phyloP scores from a whole-genome alignment of 2,329 filamentous ascomycete genomes.

The Fusarium irregulare region DNA sequence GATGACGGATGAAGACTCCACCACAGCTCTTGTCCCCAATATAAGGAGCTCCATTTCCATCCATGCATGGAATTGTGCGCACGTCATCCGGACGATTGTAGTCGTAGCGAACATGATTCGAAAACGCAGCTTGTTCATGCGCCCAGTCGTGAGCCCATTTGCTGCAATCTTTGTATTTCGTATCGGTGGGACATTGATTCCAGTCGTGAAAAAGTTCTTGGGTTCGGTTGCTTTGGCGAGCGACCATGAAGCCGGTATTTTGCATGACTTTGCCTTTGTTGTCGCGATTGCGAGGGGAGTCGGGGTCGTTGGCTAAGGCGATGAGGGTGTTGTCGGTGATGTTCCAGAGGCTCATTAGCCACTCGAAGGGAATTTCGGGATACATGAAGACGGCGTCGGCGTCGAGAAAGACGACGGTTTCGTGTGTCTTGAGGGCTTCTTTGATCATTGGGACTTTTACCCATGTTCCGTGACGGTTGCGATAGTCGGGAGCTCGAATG shows the following conservation, averaged over 20 bases:
- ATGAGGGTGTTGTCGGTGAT: slow-evolving; percentile 54
- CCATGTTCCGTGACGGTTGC: slow-evolving; percentile 58
- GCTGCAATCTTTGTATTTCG: slow-evolving; percentile 22
- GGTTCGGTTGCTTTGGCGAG: slow-evolving; percentile 38
- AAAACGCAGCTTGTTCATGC: slow-evolving; percentile 47
- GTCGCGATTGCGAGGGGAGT: slow-evolving; percentile 52
- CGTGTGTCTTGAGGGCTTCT: slow-evolving; percentile 53
- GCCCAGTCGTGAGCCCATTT: slow-evolving; percentile 44
- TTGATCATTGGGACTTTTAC: slow-evolving; percentile 55
- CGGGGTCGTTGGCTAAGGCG: slow-evolving; percentile 59
- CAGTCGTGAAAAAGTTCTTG: slow-evolving; percentile 33
- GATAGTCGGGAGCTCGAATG: slow-evolving; percentile 55
- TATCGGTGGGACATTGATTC: slow-evolving; percentile 11
- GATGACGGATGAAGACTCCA: slow-evolving; percentile 44
- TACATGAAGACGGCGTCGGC: slow-evolving; percentile 57
- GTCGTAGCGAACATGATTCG: slow-evolving; percentile 43
- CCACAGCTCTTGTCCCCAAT: slow-evolving; percentile 39
- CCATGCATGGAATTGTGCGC: slow-evolving; percentile 38
- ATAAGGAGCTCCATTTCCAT: slow-evolving; percentile 43
- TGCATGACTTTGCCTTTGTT: slow-evolving; percentile 36
- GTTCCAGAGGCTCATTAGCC: slow-evolving; percentile 60
- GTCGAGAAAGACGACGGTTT: slow-evolving; percentile 58
- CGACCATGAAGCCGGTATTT: slow-evolving; percentile 41
- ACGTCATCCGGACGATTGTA: slow-evolving; percentile 41
- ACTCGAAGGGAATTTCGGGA: slow-evolving; percentile 58